Base-by-base conservation (phyloP, 306 rosid genomes). In the Sicyos baderoa region DNA sequence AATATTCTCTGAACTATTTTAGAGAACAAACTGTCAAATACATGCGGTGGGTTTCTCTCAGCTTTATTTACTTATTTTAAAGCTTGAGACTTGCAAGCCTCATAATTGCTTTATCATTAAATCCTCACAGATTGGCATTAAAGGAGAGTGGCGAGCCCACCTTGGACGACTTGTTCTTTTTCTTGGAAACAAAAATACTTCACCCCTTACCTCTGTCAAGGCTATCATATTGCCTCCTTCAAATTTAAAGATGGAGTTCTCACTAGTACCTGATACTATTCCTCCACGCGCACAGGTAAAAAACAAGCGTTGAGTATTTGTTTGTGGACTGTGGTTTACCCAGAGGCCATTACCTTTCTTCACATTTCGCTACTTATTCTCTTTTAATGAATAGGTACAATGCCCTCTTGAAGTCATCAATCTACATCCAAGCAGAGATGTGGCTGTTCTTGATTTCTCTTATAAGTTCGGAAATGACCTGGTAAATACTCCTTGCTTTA, bases 271-370 rank as follows among this genome's bases (percentile, higher is more conserved):
- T 15, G 99, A 94, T 17, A 94, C 91, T 70, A 94, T 90, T 71
- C 99, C 99, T 73, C 99, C 99, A 15, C 83, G 99, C 54, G 97
- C 99, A 64, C 97, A 94, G 87, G 99, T 90, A 80, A 77, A 32
- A 68, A 65, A 51, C 27, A 66, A 66, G 71, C 54, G 32, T 47
- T 66, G 37, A 66, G 51, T 74, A 27, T 58, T 73, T 19, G 21
- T 37, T 70, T 21, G 21, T 77, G 54, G 50, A 25, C 29, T 25
- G 29, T 25, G 29, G 29, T 67, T 67, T 58, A 25, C 40, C 21
- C 22, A 19, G 32, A 54, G 70, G 18, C 35, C 12, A 21, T 77
- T 57, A 66, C 57, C 42, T 77, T 56, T 61, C 42, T 47, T 49
- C 70, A 42, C 54, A 16, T 55, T 76, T 52, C 74, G 57, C 54